A percentile compares a stretch with the other conserved stretches of the same genome.
These are phyloP conservation scores for Epicoccum nigrum DNA, from an alignment of 2,329 filamentous ascomycete species.

Conservation along the genomic window DNA sequence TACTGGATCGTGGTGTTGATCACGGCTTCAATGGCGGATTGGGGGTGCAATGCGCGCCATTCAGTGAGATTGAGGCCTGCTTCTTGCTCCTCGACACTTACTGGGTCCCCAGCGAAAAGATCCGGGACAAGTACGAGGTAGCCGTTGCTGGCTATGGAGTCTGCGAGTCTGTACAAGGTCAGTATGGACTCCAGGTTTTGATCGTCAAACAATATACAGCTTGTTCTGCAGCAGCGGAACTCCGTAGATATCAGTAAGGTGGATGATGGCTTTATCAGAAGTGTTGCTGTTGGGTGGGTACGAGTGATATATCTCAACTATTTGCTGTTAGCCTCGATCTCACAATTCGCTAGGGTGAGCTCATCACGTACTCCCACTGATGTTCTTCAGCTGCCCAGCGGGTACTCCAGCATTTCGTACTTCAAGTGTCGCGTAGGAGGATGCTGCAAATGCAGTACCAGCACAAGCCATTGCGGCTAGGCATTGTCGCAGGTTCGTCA, in stretches of 20 bases:
- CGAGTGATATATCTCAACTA: slow-evolving; percentile 30
- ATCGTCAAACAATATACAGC: slow-evolving; percentile 19
- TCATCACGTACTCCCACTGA: slow-evolving; percentile 30
- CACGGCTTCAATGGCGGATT: slow-evolving; percentile 54
- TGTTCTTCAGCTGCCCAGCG: slow-evolving; percentile 28
- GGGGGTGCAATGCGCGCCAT: slow-evolving; percentile 55
- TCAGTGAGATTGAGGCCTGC: slow-evolving; percentile 69
- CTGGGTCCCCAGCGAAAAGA: slow-evolving; percentile 43
- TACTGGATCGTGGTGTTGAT: slow-evolving; percentile 61
- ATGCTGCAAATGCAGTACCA: slow-evolving; percentile 5
- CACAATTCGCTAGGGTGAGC: too few species aligned
- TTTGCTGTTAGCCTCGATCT: neutral
- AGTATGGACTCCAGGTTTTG: neutral
- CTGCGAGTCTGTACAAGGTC: slow-evolving; percentile 33
- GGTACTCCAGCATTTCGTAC: slow-evolving; percentile 25
- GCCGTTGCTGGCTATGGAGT: slow-evolving; percentile 41
- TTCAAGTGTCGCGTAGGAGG: slow-evolving; percentile 13
- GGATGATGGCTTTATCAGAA: slow-evolving; percentile 39
- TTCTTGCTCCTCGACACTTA: slow-evolving; percentile 51
- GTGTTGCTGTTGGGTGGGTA: slow-evolving; percentile 25
- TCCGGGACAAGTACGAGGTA: slow-evolving; percentile 46
- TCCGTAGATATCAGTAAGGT: slow-evolving; percentile 46
- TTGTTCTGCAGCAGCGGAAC: slow-evolving; percentile 41
- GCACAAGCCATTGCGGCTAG: slow-evolving; percentile 7
- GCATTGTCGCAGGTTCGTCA: slow-evolving; percentile 8